Base-by-base conservation (phyloP, 768 basidiomycete species). In the Boletus tomentosulus region DNA sequence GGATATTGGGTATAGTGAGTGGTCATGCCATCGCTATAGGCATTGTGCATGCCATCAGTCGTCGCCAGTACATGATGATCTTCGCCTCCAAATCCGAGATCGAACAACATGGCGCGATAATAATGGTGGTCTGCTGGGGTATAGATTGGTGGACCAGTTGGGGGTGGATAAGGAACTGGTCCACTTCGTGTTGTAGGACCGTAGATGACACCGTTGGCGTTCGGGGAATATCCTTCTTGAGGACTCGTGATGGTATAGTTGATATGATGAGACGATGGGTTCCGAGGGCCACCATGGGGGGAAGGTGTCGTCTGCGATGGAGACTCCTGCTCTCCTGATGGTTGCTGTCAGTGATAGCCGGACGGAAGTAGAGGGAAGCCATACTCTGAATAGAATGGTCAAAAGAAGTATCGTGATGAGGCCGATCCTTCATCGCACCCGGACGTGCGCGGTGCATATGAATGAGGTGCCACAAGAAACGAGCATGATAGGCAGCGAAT, bases 401-500 rank as follows among this genome's bases (percentile, higher is more conserved):
- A 68, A 85, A 74, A 50, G 79, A 68, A 61, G 76, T 66, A 58
- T 63, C 71, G 45, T 76, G 65, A 71, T 63, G 71, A 60, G 48
- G 67, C 61, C 55, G 76, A 43, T 66, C 67, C 51, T 77, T 61
- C 64, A 66, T 57, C 74, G 73, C 58, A 54, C 66, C 48, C 54
- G 76, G 76, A 52, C 80, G 78, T 47, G 76, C 68, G 59, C 80
- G 79, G 62, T 83, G 78, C 52, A 78, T 77, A 61, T 89, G 77
- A 37, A 92, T 76, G 44, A 92, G 76, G 53, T 78, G 82, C 63
- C 82, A 81, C 37, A 93, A 72, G 72, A 93, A 93, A 48, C 89
- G 85, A 38, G 87, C 82, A 62, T 92, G 90, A 57, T 85, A 84
- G 33, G 83, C 82, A n/a, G 85, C 85, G 16, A 83, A 80, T 39